These are phyloP conservation scores for Fusarium setosum DNA, from an alignment of 2,329 filamentous ascomycete genomes.

Conservation along the genomic window DNA sequence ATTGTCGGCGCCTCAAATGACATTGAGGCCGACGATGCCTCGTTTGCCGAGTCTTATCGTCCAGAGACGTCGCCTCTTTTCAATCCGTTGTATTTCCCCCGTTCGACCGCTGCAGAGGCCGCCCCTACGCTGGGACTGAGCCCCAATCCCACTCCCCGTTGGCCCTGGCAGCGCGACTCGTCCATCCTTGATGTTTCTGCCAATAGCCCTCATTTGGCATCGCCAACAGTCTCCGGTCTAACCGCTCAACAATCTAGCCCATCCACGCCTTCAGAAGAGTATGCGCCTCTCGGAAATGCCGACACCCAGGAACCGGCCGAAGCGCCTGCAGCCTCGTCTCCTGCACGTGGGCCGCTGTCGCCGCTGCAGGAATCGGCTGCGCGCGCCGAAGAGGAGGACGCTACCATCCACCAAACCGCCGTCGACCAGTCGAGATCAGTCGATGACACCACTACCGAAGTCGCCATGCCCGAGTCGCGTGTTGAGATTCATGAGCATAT, in stretches of 20 bases:
- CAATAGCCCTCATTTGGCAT: conserved; percentile 8
- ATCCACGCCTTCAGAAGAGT: conserved; percentile 13
- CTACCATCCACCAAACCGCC: background rate
- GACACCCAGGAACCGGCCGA: background rate
- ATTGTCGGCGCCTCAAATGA: conserved; percentile 14
- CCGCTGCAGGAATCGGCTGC: conserved; percentile 11
- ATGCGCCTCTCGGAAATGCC: background rate
- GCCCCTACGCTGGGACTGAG: conserved; percentile 8
- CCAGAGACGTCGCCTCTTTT: conserved; percentile 40
- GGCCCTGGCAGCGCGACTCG: conserved; percentile 35
- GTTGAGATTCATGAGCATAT: conserved; percentile 23
- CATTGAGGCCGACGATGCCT: conserved; percentile 26
- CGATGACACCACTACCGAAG: background rate
- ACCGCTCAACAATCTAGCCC: background rate
- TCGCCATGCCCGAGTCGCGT: conserved; percentile 3
- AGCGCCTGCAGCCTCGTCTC: background rate
- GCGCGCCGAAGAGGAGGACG: background rate
- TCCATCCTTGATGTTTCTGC: conserved; percentile 9
- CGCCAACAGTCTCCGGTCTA: conserved; percentile 13
- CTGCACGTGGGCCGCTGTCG: conserved; percentile 3
- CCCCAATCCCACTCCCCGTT: conserved; percentile 16
- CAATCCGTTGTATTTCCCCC: conserved; percentile 28
- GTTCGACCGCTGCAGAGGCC: conserved; percentile 13
- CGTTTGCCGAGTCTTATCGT: conserved; percentile 41
- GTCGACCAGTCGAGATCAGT: background rate